phyloP scores from a whole-genome alignment of 2,329 filamentous ascomycete species.

The Cryphonectria nitschkei region DNA sequence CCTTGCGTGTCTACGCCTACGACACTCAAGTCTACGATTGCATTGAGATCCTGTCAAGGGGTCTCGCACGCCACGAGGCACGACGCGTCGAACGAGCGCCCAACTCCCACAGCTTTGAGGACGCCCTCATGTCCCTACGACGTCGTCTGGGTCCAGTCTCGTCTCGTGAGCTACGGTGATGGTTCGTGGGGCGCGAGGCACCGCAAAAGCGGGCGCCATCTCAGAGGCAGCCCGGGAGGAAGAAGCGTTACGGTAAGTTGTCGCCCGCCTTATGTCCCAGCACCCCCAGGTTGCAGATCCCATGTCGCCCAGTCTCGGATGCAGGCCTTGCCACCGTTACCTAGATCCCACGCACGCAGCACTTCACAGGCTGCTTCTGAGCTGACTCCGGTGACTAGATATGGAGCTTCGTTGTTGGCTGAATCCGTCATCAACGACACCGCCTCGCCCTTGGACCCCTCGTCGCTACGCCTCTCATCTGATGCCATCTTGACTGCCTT shows the following conservation, averaged over 20 bases:
- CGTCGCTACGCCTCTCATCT: neutral
- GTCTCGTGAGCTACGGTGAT: neutral
- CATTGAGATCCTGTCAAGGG: neutral
- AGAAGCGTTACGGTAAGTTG: constrained; percentile 5
- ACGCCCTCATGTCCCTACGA: neutral
- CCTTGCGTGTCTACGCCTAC: neutral
- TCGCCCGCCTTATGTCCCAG: no score
- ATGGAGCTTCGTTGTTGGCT: constrained; percentile 16
- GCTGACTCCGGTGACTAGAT: neutral
- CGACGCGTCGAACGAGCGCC: neutral
- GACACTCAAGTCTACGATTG: neutral
- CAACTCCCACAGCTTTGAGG: neutral
- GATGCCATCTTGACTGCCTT: constrained; percentile 12
- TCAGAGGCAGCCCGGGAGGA: constrained; percentile 11
- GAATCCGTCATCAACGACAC: constrained; percentile 16
- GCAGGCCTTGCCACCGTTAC: neutral
- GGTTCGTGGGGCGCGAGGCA: neutral
- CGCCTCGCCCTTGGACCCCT: neutral
- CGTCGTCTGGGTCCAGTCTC: neutral
- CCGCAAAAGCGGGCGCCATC: constrained; percentile 11
- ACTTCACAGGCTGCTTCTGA: neutral
- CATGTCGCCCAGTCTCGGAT: neutral
- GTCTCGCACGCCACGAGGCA: neutral
- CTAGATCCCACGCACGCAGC: no score
- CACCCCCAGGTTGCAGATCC: no score